Base-by-base conservation (phyloP, 2,329 filamentous ascomycete genomes). In the Thelonectria blattea region DNA sequence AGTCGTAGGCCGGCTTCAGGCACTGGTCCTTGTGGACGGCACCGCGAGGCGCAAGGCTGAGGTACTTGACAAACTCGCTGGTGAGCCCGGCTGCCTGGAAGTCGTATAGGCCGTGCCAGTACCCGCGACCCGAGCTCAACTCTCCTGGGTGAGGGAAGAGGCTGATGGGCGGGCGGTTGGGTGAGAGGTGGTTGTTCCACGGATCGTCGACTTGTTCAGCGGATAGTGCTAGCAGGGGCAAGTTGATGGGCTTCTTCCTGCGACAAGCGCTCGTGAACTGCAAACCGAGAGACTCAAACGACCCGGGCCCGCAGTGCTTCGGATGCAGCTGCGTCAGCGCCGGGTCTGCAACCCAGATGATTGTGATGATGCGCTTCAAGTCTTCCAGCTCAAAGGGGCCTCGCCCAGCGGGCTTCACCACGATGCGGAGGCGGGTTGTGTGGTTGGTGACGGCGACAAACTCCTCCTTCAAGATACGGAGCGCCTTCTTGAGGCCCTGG, bases 331-430 rank as follows among this genome's bases (percentile, higher is more conserved):
- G 48, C 14, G 18, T 42, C 34, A 67, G 34, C 3, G 60, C 56
- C 47, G 66, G 64, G 14, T 67, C 64, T 7, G 50, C 15, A 5
- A 54, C 37, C 64, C 66, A 68, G 10, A 68, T 30, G 15, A 68
- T 41, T 6, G 64, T 53, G 30, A 45, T 30, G 9, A 61, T 55
- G 3, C 20, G 45, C 14, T 65, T 67, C 9, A 64, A 27, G 7
- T 53, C 42, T 10, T 59, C 42, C 6, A 67, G 46, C 5, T 17
- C 43, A 11, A 49, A 45, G 1, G 30, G 7, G 20, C 20, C 17
- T 15, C 27, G 27, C 8, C 2, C 17, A 14, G 20, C 8, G 14
- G 53, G 32, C 5, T 12, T 52, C 15, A 64, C 45, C 9, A 30
- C 22, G 10, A 65, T 17, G 11, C 43, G 49, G 1, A 68, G 60